phyloP scores from a whole-genome alignment of 805 yeast species.

The Hanseniaspora valbyensis region DNA sequence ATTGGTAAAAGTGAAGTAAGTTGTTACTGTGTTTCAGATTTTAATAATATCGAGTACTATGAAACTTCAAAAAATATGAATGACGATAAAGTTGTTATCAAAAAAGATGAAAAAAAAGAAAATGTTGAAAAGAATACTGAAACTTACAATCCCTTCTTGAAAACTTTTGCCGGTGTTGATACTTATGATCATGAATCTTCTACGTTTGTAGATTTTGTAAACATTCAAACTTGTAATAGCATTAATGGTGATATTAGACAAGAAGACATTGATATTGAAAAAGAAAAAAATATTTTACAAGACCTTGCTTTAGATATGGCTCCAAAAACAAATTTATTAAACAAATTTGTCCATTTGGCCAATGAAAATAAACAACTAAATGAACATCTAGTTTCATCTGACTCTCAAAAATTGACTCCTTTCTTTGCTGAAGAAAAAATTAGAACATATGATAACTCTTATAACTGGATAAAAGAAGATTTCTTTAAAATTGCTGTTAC shows the following conservation, averaged over 20 bases:
- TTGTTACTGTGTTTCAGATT: slow-evolving; percentile 70
- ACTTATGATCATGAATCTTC: neutral
- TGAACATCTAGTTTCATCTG: neutral
- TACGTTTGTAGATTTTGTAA: neutral
- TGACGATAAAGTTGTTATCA: too few species aligned
- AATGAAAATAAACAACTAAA: neutral
- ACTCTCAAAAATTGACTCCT: neutral
- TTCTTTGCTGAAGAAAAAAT: neutral
- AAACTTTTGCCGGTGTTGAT: neutral
- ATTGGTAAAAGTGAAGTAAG: neutral
- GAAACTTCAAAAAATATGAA: slow-evolving; percentile 40
- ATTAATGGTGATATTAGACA: neutral
- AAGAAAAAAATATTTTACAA: neutral
- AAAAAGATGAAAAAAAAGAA: slow-evolving; percentile 27
- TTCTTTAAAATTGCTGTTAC: neutral
- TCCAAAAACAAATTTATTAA: neutral
- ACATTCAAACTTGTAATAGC: neutral
- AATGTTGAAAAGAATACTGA: neutral
- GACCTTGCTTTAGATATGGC: neutral
- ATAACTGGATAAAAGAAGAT: slow-evolving; percentile 10
- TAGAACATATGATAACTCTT: slow-evolving; percentile 8
- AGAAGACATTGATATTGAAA: neutral
- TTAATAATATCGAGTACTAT: slow-evolving; percentile 73
- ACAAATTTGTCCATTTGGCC: neutral
- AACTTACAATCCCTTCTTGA: neutral